These are phyloP conservation scores for Candida namnaoensis DNA, from an alignment of 805 yeast species.

Conservation along the genomic window DNA sequence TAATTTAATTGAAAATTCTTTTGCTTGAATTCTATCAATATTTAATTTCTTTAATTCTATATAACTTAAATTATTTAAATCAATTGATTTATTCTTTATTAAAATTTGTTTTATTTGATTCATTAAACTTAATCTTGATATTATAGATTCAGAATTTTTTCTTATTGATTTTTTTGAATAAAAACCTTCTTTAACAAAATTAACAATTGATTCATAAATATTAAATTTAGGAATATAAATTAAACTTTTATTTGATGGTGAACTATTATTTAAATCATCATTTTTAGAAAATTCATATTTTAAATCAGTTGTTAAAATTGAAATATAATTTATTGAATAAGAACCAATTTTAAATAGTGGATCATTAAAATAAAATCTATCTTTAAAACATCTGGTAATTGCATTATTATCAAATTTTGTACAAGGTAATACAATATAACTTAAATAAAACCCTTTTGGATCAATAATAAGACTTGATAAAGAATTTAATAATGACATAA, in stretches of 20 bases:
- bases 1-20: no score
- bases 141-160: slow-evolving; percentile 22
- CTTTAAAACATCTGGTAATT: slow-evolving; percentile 10
- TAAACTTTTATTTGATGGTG: slow-evolving; percentile 20
- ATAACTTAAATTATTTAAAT: no score
- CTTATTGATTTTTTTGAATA: slow-evolving; percentile 34
- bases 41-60: no score
- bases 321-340: not conserved
- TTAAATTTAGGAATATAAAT: slow-evolving; percentile 14
- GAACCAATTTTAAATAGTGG: not conserved
- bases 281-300: slow-evolving; percentile 1
- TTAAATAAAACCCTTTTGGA: slow-evolving; percentile 28
- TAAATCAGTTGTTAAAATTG: slow-evolving; percentile 3
- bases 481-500: slow-evolving; percentile 42
- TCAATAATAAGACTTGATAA: slow-evolving; percentile 27
- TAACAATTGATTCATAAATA: slow-evolving; percentile 28
- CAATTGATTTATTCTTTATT: no score
- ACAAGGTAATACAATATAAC: slow-evolving; percentile 40
- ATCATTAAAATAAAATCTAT: slow-evolving; percentile 2
- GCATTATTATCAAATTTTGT: slow-evolving; percentile 13
- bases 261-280: not conserved
- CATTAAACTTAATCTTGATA: no score
- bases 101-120: no score
- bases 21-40: no score
- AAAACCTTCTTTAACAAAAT: slow-evolving; percentile 57